Evolutionary conservation across 805 yeast species (phyloP).

Genomic region (Starmerella tilneyi): DNA sequence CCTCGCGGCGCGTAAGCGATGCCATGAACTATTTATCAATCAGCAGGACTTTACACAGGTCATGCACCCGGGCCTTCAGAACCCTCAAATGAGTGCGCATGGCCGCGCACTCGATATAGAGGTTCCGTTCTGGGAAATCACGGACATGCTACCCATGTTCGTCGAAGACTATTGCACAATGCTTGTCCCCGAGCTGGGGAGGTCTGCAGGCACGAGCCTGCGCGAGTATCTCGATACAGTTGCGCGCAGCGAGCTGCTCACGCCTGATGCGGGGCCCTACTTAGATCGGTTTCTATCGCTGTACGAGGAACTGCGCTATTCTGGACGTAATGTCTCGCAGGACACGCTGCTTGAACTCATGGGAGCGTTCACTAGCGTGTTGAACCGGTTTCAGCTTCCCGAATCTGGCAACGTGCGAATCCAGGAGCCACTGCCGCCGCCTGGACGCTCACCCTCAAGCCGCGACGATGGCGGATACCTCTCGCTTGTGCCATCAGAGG

Average conservation of each 20-base stretch:
- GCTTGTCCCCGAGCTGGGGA: constrained; percentile 28
- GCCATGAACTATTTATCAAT: constrained; percentile 13
- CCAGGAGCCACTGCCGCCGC: background rate
- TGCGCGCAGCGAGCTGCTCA: constrained; percentile 23
- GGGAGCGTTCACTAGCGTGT: constrained; percentile 27
- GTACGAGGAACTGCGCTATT: constrained; percentile 61
- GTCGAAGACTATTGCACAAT: constrained; percentile 24
- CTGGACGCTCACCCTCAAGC: background rate
- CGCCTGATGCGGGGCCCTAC: constrained; percentile 10
- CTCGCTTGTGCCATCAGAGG: background rate
- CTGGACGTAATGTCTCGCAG: constrained; percentile 50
- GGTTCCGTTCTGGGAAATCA: constrained; percentile 26
- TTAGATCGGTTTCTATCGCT: constrained; percentile 36
- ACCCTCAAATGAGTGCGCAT: constrained; percentile 14
- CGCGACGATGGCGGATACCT: background rate
- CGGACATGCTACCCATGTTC: constrained; percentile 24
- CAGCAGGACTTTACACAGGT: constrained; percentile 18
- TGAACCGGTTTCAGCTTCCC: constrained; percentile 13
- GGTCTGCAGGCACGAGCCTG: constrained; percentile 42
- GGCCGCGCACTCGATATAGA: constrained; percentile 10
- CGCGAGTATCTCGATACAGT: constrained; percentile 44
- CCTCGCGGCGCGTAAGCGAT: constrained; percentile 30
- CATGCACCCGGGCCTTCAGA: constrained; percentile 24
- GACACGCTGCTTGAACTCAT: constrained; percentile 53
- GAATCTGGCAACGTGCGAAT: background rate